phyloP scores from a whole-genome alignment of 2,329 filamentous ascomycete genomes.

The Apiospora saccharicola region DNA sequence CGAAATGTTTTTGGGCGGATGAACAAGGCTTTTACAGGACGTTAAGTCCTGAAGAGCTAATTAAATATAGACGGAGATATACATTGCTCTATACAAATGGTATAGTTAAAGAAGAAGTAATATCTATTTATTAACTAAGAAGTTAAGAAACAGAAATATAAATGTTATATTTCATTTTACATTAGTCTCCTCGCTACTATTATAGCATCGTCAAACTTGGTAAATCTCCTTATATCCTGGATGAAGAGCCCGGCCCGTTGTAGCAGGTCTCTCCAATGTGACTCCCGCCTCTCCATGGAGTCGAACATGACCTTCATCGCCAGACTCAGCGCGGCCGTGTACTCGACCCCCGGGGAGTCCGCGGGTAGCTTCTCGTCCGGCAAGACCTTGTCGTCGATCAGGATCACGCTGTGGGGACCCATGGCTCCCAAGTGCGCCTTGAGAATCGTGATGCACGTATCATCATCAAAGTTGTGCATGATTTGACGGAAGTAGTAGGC shows the following conservation, averaged over 20 bases:
- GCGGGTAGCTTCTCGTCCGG: neutral
- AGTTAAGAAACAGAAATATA: too few relatives aligned
- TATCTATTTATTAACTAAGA: too few relatives aligned
- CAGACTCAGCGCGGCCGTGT: slow-evolving; percentile 15
- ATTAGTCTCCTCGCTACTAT: neutral
- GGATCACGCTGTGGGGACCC: neutral
- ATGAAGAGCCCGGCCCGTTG: neutral
- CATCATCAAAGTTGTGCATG: slow-evolving; percentile 6
- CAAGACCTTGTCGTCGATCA: slow-evolving; percentile 13
- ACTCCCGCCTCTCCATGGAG: neutral
- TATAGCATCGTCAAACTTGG: neutral
- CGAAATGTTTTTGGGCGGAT: too few relatives aligned
- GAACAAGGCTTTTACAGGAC: too few relatives aligned
- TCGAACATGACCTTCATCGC: slow-evolving; percentile 21
- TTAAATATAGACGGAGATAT: too few relatives aligned
- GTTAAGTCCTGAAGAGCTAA: too few relatives aligned
- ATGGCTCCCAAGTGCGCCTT: neutral
- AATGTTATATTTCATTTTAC: too few relatives aligned
- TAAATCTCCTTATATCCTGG: neutral
- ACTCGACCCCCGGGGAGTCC: neutral
- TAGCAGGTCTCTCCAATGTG: neutral
- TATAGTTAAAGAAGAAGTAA: too few relatives aligned
- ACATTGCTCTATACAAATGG: too few relatives aligned
- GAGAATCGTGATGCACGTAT: neutral
- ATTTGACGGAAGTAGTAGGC: slow-evolving; percentile 17